Conservation (phyloP, 257 asterid species). For the Verbascum thapsus region DNA sequence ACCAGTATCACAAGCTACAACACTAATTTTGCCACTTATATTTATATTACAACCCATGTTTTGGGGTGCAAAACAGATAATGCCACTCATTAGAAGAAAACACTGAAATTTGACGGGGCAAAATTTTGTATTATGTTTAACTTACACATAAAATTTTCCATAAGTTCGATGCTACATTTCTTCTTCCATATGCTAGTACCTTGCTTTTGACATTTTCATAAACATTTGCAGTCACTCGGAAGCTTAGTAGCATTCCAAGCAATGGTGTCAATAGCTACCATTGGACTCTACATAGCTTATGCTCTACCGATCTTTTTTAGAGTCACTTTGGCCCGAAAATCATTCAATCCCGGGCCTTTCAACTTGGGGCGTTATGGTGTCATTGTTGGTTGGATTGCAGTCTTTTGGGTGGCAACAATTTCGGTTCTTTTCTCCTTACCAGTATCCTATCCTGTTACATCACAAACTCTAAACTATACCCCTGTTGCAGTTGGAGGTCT, state of each 20-base stretch:
- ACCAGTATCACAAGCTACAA: no score
- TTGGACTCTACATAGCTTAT: constrained; percentile 94
- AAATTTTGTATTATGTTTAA: no score
- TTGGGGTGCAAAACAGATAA: no score
- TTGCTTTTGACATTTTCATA: not conserved
- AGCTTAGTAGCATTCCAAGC: constrained; percentile 97
- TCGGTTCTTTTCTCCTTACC: constrained; percentile 94
- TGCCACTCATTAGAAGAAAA: no score
- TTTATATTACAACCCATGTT: no score
- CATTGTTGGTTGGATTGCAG: constrained; percentile 75
- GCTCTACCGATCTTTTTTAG: constrained; percentile 88
- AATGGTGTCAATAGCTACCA: constrained; percentile 94
- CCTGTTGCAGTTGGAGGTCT: constrained; percentile 97
- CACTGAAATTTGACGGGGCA: no score
- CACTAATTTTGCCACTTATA: no score
- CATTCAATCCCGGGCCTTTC: constrained; percentile 82
- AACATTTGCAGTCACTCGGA: constrained; percentile 76
- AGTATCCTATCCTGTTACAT: constrained; percentile 74
- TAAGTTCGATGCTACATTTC: not conserved
- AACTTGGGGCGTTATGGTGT: constrained; percentile 78
- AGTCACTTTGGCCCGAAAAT: constrained; percentile 81
- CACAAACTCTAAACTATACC: constrained; percentile 82
- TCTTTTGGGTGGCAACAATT: constrained; percentile 80
- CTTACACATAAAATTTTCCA: no score
- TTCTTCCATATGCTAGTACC: not conserved